phyloP scores from a whole-genome alignment of 179 eudicot species.

The Beta corolliflora region DNA sequence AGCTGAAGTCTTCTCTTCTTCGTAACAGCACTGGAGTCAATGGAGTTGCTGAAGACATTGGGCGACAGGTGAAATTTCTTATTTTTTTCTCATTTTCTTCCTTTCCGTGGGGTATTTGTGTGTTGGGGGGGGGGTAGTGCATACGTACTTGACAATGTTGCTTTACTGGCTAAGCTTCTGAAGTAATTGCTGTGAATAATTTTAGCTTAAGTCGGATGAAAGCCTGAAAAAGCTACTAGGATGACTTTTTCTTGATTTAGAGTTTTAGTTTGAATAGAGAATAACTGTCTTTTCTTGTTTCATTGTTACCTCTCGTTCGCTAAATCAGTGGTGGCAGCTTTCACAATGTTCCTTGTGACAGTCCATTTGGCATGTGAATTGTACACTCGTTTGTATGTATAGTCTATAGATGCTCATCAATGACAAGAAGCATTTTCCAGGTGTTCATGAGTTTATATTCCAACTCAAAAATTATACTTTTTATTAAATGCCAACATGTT shows the following conservation, averaged over 20 bases:
- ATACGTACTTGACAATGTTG: conserved; percentile 2
- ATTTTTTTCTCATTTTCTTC: background rate
- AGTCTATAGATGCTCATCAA: background rate
- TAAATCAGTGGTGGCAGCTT: background rate
- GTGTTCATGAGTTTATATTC: too few relatives aligned
- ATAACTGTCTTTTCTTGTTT: background rate
- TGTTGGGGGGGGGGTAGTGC: background rate
- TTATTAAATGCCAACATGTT: too few relatives aligned
- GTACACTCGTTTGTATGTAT: background rate
- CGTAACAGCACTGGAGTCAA: conserved; percentile 58
- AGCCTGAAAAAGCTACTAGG: background rate
- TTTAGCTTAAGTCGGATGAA: background rate
- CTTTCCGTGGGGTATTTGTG: background rate
- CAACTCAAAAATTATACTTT: too few relatives aligned
- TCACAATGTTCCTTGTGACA: background rate
- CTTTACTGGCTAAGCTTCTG: background rate
- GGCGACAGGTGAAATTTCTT: conserved; percentile 58
- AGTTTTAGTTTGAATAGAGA: background rate
- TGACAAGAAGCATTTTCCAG: background rate
- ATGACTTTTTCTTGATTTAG: background rate
- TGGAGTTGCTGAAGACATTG: conserved; percentile 72
- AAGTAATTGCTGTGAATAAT: background rate
- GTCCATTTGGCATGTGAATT: background rate
- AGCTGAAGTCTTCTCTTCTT: conserved; percentile 75
- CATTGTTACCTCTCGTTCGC: background rate